phyloP scores from a whole-genome alignment of 139 green algal species.

The Axilococcus clingmanii region DNA sequence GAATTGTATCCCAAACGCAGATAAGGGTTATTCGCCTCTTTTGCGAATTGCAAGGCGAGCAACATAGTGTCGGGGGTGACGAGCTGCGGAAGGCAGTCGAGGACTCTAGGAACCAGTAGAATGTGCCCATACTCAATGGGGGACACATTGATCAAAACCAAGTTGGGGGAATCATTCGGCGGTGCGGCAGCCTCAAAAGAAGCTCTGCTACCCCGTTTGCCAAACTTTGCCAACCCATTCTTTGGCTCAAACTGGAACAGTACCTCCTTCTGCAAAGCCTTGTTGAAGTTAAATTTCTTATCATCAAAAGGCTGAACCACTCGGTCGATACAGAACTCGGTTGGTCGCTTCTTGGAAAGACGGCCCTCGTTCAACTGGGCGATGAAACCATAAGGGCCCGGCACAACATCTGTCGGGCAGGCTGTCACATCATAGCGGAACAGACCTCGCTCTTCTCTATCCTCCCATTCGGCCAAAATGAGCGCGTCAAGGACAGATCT shows the following conservation, averaged over 20 bases:
- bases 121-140: slow-evolving; percentile 99
- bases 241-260: slow-evolving; percentile 78
- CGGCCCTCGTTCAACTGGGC: slow-evolving; percentile 95
- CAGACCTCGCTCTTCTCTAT: slow-evolving; percentile 46
- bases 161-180: slow-evolving; percentile 42
- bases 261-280: slow-evolving; percentile 83
- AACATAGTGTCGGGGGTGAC: slow-evolving; percentile 50
- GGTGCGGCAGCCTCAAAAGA: slow-evolving; percentile 6
- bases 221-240: not conserved
- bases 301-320: slow-evolving; percentile 81
- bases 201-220: not conserved
- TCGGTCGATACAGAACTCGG: slow-evolving; percentile 91
- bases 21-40: slow-evolving; percentile 77
- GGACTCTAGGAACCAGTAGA: slow-evolving; percentile 83
- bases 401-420: slow-evolving; percentile 76
- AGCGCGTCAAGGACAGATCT: slow-evolving; percentile 49
- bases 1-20: slow-evolving; percentile 95
- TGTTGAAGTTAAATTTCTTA: slow-evolving; percentile 98
- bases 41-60: slow-evolving; percentile 82
- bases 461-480: slow-evolving; percentile 68
- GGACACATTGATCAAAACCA: slow-evolving; percentile 95
- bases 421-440: slow-evolving; percentile 93
- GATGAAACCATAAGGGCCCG: slow-evolving; percentile 74
- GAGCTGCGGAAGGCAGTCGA: slow-evolving; percentile 53
- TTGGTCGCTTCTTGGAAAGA: slow-evolving; percentile 90